Base-by-base conservation (phyloP, 169 alveolate species). In the Cryptosporidium xiaoi region DNA sequence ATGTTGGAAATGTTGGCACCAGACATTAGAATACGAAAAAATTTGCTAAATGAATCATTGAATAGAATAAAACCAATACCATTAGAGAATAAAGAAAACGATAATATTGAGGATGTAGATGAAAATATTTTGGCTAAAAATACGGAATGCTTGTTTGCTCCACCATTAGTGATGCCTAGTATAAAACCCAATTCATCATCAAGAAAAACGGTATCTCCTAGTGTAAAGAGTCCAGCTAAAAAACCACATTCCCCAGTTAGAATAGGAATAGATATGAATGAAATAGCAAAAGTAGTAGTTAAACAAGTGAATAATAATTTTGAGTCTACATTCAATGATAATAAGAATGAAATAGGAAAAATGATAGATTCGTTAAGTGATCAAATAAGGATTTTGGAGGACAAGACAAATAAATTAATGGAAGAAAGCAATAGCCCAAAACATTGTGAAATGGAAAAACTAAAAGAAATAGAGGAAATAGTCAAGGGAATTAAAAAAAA, bases 21-120 rank as follows among this genome's bases (percentile, higher is more conserved):
- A 27, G 87, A 77, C 40, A 46, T 77, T 27, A 56, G 71, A 60
- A 20, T 77, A 77, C 53, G 87, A 60, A 77, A 77, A 60, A 77
- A 77, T 48, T 50, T 77, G 55, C 24, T 77, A 46, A 66, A 56
- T n/a, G 44, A 77, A 15, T 77, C 87, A 34, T 27, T 77, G 13
- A 77, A 62, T 2, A 77, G n/a, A 12, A 62, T 77, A 40, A 77
- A 55, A 13, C 65, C 87, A n/a, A 62, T 77, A 44, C 56, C 69
- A 15, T 58, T 60, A 1, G 62, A 44, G 16, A 53, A 60, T 12
- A 62, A 44, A 44, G 51, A 77, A n/a, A 50, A 56, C 20, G 64
- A 34, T 46, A 24, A 55, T 33, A 20, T 18, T 18, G 64, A 77
- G 60, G 44, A 56, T 27, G 0, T 40, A 40, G 48, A 40, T 40